phyloP scores from a whole-genome alignment of 2,329 filamentous ascomycete genomes.

The Byssochlamys sp. region DNA sequence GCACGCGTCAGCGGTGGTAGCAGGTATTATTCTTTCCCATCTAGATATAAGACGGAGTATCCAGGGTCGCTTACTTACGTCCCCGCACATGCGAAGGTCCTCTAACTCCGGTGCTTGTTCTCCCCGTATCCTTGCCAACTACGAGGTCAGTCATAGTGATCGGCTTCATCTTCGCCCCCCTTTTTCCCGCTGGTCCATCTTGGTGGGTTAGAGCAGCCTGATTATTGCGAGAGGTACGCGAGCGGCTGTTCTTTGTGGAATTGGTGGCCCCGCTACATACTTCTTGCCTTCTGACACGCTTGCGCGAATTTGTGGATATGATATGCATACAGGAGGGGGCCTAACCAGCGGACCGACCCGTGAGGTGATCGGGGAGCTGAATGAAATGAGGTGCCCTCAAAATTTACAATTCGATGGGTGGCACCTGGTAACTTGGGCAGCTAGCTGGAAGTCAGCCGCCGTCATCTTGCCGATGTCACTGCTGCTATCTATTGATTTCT shows the following conservation, averaged over 20 bases:
- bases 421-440: slow-evolving; percentile 18
- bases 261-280: slow-evolving; percentile 6
- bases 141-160: background rate
- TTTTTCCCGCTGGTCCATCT: slow-evolving; percentile 9
- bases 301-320: slow-evolving; percentile 2
- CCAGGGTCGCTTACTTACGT: background rate
- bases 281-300: slow-evolving; percentile 7
- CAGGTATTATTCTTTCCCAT: background rate
- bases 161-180: slow-evolving; percentile 4
- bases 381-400: background rate
- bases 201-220: background rate
- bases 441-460: slow-evolving; percentile 11
- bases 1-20: background rate
- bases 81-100: background rate
- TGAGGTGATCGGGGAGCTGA: slow-evolving; percentile 12
- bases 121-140: background rate
- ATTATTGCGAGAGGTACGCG: slow-evolving; percentile 19
- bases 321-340: background rate
- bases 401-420: background rate
- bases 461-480: background rate
- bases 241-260: slow-evolving; percentile 6
- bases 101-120: background rate
- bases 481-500: background rate
- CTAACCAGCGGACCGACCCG: slow-evolving; percentile 20
- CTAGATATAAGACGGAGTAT: background rate